Evolutionary conservation across 352 stramenopile genomes (phyloP), one percentile per base, ranked within the genome.

Genomic region (Phytophthora multivora): DNA sequence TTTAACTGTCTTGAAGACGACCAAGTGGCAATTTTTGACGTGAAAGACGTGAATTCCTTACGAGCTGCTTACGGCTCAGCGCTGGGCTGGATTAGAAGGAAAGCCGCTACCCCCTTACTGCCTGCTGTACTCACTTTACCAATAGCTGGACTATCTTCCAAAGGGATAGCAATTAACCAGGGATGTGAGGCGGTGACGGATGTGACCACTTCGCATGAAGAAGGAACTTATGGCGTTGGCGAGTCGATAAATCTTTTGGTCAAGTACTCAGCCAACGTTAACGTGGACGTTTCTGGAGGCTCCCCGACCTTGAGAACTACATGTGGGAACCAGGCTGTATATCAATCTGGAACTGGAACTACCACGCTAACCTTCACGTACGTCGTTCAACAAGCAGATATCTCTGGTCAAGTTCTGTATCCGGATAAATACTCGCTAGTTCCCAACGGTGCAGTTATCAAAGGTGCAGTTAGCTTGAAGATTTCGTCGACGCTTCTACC

Each of bases 171-270:
- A 0, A 89, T 92, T 19, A 50, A 85, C 10, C 83, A 89, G 52
- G 35, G 16, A 0, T 81, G 78, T n/a, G 74, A 67, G 21, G 59
- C 38, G 12, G 59, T 90, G 9, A 40, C 36, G 1, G 26, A 57
- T 8, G 68, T 92, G 3, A 68, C 57, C 5, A 86, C 68, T 2
- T 61, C 68, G 0, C 78, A 86, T 30, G 83, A 86, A 67, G 75
- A 86, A 39, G 81, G 56, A 7, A 86, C 58, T 0, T 75, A 71
- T 9, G 84, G 79, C 1, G 71, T 75, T 28, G 86, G 86, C 2
- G 82, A 94, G 41, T 59, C 76, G 10, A 66, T 94, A n/a, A 61
- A 83, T n/a, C 51, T 94, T 13, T n/a, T 69, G 0, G 60, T 92
- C 0, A 36, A 47, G 0, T 92, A 83, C 47, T 89, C 69, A 13